Base-by-base conservation (phyloP, 2,329 filamentous ascomycete genomes). In the Plenodomus lindquistii region DNA sequence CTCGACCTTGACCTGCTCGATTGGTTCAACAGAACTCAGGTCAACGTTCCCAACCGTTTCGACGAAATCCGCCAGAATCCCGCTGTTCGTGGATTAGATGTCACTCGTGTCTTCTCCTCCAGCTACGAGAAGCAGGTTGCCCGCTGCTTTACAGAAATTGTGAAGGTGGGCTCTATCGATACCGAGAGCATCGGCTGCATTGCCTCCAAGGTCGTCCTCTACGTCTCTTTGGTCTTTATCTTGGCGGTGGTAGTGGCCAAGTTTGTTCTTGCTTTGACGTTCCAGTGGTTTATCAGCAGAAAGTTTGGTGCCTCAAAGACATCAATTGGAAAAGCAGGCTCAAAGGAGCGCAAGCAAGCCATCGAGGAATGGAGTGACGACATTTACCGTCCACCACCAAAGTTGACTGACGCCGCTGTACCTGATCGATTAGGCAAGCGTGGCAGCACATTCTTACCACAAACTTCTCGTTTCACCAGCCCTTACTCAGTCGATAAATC, bases 331-430 rank as follows among this genome's bases (percentile, higher is more conserved):
- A 63, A 85, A 15, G 85, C 86, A 4, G 85, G 94, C 70, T 84
- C 86, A 57, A 91, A 93, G 71, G 88, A 92, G 75, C 86, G 94
- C 50, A 88, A 92, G 60, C 85, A 88, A 61, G 91, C 97, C 75
- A 99, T 99, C 57, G 94, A 99, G 72, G 93, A 97, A 64, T 99
- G 94, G 94, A 88, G 87, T 13, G 90, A 97, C 57, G 94, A 99
- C 67, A 99, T 99, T 63, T 97, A 99, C 73, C 88, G 91, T 37
- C 89, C 93, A 3, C 91, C 91, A 19, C 86, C 88, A 45, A 88
- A 91, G 58, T 80, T 97, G 55, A 83, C 87, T 3, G 94, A 96
- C 62, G 77, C 87, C 36, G 82, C 84, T 49, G 73, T 74, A 16
- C 79, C 81, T 13, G 91, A 93, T 55, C 83, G 88, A 43, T 80